Base-by-base conservation (phyloP, 441 rosid genomes). In the Adansonia grandidieri region DNA sequence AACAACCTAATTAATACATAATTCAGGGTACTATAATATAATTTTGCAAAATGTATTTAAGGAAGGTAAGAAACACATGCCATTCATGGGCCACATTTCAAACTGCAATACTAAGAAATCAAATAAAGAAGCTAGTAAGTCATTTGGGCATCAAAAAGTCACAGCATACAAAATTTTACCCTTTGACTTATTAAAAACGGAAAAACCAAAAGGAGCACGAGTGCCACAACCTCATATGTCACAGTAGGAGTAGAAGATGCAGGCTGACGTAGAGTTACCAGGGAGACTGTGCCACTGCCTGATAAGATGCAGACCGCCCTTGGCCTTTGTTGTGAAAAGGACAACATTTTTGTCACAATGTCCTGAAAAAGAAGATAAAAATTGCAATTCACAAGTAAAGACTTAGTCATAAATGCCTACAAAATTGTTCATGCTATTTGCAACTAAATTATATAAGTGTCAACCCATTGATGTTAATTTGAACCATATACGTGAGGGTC, bases 281-380 rank as follows among this genome's bases (percentile, higher is more conserved):
- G 89, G 75, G 99, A 94, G 78, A 95, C 89, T 45, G 97, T 81
- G 73, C 99, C 99, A 40, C 88, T 84, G 76, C 98, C 99, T 54
- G 99, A 93, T 89, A 97, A 86, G 82, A 97, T 80, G 87, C 97
- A 93, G 19, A 94, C 83, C 81, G 93, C 99, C 81, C 99, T 91
- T 56, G 97, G 91, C 85, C 99, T 89, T 80, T 92, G 98, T 77
- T 91, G 98, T 9, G 99, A 82, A 78, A 94, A 94, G 7, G 93
- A 81, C 82, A 94, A 73, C 76, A 97, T 70, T 85, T 89, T 97
- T 44, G 91, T 87, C 44, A 93, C 97, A 83, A 96, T 88, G 73
- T 97, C 99, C 99, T 97, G 81, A 80, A 74, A 79, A 60, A 57
- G 44, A 63, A 66, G 57, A 83, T 1, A 6, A 64, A 66, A 65